These are phyloP conservation scores for Trapa incisa DNA, from an alignment of 345 rosid genomes.

Conservation along the genomic window DNA sequence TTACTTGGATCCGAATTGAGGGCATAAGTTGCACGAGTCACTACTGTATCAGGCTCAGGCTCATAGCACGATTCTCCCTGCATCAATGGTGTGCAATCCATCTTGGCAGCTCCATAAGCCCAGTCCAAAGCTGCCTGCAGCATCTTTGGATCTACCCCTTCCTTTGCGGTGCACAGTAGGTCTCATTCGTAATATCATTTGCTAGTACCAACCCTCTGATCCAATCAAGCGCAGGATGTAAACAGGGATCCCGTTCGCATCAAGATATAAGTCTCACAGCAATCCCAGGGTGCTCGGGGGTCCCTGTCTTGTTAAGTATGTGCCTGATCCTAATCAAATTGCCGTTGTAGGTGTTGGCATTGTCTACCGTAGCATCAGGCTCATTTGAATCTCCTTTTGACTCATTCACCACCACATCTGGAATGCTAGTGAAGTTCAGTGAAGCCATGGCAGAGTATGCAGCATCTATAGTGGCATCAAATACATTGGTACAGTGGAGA, in stretches of 20 bases:
- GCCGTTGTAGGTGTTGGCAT: slow-evolving; percentile 79
- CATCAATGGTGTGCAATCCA: slow-evolving; percentile 47
- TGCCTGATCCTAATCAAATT: slow-evolving; percentile 50
- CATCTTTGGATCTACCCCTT: slow-evolving; percentile 74
- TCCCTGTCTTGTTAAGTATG: slow-evolving; percentile 61
- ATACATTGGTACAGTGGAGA: slow-evolving; percentile 67
- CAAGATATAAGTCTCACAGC: slow-evolving; percentile 35
- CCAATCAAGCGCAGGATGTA: slow-evolving; percentile 54
- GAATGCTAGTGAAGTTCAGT: slow-evolving; percentile 62
- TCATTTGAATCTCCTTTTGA: slow-evolving; percentile 59
- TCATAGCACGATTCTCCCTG: slow-evolving; percentile 70
- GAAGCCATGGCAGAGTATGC: slow-evolving; percentile 65
- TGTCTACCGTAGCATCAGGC: slow-evolving; percentile 64
- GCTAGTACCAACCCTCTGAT: slow-evolving; percentile 44
- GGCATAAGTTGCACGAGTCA: slow-evolving; percentile 64
- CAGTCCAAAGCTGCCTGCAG: slow-evolving; percentile 85
- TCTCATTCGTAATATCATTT: slow-evolving; percentile 72
- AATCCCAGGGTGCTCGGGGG: slow-evolving; percentile 73
- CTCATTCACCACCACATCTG: slow-evolving; percentile 48
- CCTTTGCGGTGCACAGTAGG: slow-evolving; percentile 58
- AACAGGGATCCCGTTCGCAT: slow-evolving; percentile 50
- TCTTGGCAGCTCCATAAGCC: slow-evolving; percentile 85
- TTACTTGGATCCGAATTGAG: slow-evolving; percentile 75
- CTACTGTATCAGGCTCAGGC: slow-evolving; percentile 40
- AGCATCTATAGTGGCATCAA: slow-evolving; percentile 75